Conservation (phyloP, 345 rosid genomes). For the Corchorus capsularis region DNA sequence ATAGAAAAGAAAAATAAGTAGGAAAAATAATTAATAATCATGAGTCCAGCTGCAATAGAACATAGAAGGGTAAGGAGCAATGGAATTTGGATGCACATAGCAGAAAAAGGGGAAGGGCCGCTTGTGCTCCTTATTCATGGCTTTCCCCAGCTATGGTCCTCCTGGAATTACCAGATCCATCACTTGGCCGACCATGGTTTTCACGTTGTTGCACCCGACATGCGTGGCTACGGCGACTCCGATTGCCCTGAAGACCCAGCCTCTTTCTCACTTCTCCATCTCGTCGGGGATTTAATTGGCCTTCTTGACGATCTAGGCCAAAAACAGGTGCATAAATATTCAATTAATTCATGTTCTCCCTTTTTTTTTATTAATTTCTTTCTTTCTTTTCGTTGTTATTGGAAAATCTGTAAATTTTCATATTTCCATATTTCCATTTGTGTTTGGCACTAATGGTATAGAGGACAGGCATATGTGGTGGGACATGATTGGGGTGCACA, state of each 20-base stretch:
- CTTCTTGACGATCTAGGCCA: slow-evolving; percentile 28
- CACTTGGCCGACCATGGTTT: slow-evolving; percentile 29
- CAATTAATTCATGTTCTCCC: too few species aligned
- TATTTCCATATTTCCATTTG: background rate
- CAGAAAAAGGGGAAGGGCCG: slow-evolving; percentile 34
- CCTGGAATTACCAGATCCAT: slow-evolving; percentile 38
- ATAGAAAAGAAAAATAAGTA: background rate
- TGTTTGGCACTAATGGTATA: background rate
- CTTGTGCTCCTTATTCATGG: slow-evolving; percentile 42
- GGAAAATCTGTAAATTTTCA: too few species aligned
- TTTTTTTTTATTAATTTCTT: too few species aligned
- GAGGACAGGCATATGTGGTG: slow-evolving; percentile 27
- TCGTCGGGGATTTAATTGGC: slow-evolving; percentile 35
- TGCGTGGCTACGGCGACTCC: slow-evolving; percentile 37
- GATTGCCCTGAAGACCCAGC: slow-evolving; percentile 21
- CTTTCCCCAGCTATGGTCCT: slow-evolving; percentile 40
- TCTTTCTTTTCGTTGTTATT: too few species aligned
- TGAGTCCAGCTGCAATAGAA: background rate
- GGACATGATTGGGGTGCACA: slow-evolving; percentile 33
- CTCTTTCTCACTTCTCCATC: slow-evolving; percentile 23
- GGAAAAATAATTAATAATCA: background rate
- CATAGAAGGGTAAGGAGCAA: slow-evolving; percentile 25
- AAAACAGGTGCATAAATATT: slow-evolving; percentile 1
- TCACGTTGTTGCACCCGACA: slow-evolving; percentile 36
- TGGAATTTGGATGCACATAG: slow-evolving; percentile 37